Conservation (phyloP, 192 early-diverging fungal genomes). For the Coemansia sp. region DNA sequence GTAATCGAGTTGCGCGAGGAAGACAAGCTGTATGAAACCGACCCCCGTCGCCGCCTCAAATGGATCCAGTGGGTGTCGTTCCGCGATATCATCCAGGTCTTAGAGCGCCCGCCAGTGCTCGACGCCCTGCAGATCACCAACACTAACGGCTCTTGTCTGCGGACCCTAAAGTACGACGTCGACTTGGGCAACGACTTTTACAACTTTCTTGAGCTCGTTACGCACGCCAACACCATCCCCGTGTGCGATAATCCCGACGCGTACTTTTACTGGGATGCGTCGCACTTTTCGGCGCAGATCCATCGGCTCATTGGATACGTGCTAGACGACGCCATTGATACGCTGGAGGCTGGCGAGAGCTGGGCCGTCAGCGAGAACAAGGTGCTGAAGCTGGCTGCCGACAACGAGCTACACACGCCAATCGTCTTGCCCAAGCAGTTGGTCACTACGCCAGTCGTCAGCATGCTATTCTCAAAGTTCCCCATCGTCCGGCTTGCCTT, state of each 20-base stretch:
- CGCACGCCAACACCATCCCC: conserved; percentile 53
- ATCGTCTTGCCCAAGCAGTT: conserved; percentile 50
- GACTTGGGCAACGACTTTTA: conserved; percentile 57
- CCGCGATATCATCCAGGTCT: conserved; percentile 40
- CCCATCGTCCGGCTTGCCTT: conserved; percentile 45
- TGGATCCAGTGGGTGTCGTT: conserved; percentile 56
- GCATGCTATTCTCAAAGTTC: conserved; percentile 49
- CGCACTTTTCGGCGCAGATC: conserved; percentile 54
- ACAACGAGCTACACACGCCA: conserved; percentile 44
- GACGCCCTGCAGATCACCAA: conserved; percentile 46
- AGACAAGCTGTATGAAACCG: conserved; percentile 38
- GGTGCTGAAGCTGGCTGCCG: conserved; percentile 36
- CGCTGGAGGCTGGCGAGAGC: conserved; percentile 36
- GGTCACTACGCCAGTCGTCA: conserved; percentile 40
- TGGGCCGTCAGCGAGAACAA: conserved; percentile 30
- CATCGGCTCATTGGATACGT: conserved; percentile 48
- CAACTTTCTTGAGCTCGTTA: conserved; percentile 56
- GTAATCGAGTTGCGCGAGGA: conserved; percentile 47
- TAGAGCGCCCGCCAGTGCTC: conserved; percentile 33
- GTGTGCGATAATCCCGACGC: conserved; percentile 54
- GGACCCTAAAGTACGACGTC: conserved; percentile 48
- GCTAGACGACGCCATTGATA: conserved; percentile 41
- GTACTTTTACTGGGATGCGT: conserved; percentile 56
- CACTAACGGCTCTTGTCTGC: conserved; percentile 38
- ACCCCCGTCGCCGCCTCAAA: conserved; percentile 29